Base-by-base conservation (phyloP, 2,329 filamentous ascomycete genomes). In the Exserohilum rostratum region DNA sequence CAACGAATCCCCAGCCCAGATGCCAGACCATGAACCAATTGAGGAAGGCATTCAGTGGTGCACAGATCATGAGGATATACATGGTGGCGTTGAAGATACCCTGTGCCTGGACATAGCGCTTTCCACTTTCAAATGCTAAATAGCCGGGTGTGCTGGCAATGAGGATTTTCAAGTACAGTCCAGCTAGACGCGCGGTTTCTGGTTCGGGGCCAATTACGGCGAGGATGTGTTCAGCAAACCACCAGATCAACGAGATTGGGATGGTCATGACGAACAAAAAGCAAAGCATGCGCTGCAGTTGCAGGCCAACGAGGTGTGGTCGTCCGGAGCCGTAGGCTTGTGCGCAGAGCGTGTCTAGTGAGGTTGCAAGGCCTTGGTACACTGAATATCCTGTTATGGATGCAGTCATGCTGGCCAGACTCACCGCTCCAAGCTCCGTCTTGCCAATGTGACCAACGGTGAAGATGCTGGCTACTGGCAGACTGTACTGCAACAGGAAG, bases 281-380 rank as follows among this genome's bases (percentile, higher is more conserved):
- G 69, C 82, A 89, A 1, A 90, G 80, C 90, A 93, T 93, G 52
- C 90, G 83, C 76, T 95, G 90, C 59, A 91, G 83, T 67, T 95
- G 90, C 50, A 95, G 74, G 1, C 90, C 93, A 54, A 98, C 93
- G 5, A 98, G 84, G 64, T 93, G 90, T 71, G 90, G 96, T 72
- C 89, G 90, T 0, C 93, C 93, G 0, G 90, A 96, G 2, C 95
- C 93, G 71, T 96, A 98, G 0, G 95, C 93, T 75, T 98, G 93
- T 0, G 93, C 86, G 73, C 93, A 97, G 2, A 98, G 85, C 0
- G 93, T 98, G 76, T 98, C 93, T 33, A 98, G 81, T 60, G 89
- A 91, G 4, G 93, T 98, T 1, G 92, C 89, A 12, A 98, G 82
- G n/a, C 92, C 79, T 62, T 80, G 78, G 46, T 79, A 80, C 12